Evolutionary conservation across 805 yeast species (phyloP).

Genomic region (Schizosaccharomyces cryophilus): DNA sequence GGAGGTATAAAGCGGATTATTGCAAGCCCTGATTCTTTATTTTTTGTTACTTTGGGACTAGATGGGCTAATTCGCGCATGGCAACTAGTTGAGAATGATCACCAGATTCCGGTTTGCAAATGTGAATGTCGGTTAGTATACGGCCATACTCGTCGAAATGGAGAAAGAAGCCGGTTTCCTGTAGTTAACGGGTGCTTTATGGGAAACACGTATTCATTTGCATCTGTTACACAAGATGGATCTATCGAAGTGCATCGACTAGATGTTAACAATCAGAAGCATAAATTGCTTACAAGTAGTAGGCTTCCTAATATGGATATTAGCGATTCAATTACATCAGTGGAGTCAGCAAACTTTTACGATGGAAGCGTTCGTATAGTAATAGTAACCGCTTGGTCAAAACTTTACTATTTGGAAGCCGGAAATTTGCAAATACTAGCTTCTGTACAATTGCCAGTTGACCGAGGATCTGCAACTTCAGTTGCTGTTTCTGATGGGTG

Average conservation of each 20-base stretch:
- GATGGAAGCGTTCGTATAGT: conserved; percentile 18
- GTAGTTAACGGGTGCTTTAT: conserved; percentile 13
- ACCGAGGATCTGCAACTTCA: conserved; percentile 34
- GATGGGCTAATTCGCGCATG: conserved; percentile 26
- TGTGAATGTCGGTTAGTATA: conserved; percentile 36
- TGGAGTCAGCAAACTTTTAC: conserved; percentile 20
- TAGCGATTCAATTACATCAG: conserved; percentile 21
- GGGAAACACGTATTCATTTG: conserved; percentile 13
- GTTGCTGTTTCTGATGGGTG: conserved; percentile 29
- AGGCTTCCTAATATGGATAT: conserved; percentile 15
- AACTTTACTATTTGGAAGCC: conserved; percentile 31
- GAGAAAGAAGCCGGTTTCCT: conserved; percentile 19
- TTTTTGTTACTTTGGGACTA: conserved; percentile 37
- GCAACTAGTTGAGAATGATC: conserved; percentile 37
- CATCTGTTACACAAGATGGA: conserved; percentile 13
- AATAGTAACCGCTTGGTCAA: conserved; percentile 28
- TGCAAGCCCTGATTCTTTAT: conserved; percentile 34
- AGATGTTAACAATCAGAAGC: conserved; percentile 8
- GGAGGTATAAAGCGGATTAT: conserved; percentile 16
- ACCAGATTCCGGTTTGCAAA: conserved; percentile 55
- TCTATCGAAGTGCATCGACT: conserved; percentile 11
- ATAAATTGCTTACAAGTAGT: conserved; percentile 7
- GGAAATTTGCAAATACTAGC: conserved; percentile 20
- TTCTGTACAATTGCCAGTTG: neutral
- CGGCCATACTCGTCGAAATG: conserved; percentile 38